These are phyloP conservation scores for Termitomyces sp. DNA, from an alignment of 768 basidiomycete species.

Conservation along the genomic window DNA sequence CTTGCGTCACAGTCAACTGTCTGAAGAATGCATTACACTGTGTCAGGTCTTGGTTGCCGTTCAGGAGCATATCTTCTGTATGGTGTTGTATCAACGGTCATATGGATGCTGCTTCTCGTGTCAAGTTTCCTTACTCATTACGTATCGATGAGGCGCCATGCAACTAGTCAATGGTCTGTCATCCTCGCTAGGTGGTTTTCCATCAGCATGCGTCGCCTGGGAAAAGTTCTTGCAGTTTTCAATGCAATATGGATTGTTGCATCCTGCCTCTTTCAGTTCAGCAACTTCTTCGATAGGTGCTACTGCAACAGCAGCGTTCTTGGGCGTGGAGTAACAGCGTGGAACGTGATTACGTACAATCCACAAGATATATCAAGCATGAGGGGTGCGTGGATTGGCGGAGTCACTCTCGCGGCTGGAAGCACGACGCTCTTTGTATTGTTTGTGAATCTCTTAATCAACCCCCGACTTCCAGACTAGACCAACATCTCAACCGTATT, in stretches of 20 bases:
- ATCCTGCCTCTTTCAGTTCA: slow-evolving; percentile 28
- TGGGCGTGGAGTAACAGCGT: slow-evolving; percentile 22
- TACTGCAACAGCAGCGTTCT: slow-evolving; percentile 33
- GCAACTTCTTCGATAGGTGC: slow-evolving; percentile 28
- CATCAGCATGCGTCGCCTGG: slow-evolving; percentile 24
- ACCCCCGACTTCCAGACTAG: slow-evolving; percentile 15
- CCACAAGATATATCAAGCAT: slow-evolving; percentile 20
- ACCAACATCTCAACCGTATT: neutral
- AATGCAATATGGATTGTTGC: slow-evolving; percentile 30
- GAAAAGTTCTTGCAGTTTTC: slow-evolving; percentile 23
- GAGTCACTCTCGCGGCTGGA: slow-evolving; percentile 22
- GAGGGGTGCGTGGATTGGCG: slow-evolving; percentile 33
- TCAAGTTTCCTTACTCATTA: slow-evolving; percentile 28
- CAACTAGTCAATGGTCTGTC: neutral
- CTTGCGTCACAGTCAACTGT: neutral
- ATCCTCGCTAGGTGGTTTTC: slow-evolving; percentile 16
- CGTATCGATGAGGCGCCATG: slow-evolving; percentile 2
- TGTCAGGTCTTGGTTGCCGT: slow-evolving; percentile 29
- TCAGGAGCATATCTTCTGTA: slow-evolving; percentile 28
- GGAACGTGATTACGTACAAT: slow-evolving; percentile 21
- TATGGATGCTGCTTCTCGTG: slow-evolving; percentile 26
- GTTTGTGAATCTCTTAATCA: slow-evolving; percentile 23
- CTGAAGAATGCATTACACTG: neutral
- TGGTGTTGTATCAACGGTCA: slow-evolving; percentile 24
- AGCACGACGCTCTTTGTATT: slow-evolving; percentile 22